Base-by-base conservation (phyloP, 2,329 filamentous ascomycete species). In the Aureobasidium sp. region DNA sequence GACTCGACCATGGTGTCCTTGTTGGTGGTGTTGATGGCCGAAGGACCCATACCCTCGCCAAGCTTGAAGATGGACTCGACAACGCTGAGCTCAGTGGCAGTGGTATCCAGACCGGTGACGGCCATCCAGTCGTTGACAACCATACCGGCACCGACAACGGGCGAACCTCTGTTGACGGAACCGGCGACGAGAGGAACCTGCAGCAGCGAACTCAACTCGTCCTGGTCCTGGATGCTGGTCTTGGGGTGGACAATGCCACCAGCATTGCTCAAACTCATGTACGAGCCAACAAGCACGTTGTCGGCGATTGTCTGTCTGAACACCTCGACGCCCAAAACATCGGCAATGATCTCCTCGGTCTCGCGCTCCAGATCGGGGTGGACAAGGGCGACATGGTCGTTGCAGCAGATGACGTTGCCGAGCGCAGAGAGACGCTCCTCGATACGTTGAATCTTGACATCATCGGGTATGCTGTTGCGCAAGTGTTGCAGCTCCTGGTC, bases 1-100 rank as follows among this genome's bases (percentile, higher is more conserved):
- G 90, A 96, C 82, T 99, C 94, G 65, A 99, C 94, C 85, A 99
- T 96, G 67, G 91, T 94, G 76, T 97, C 93, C 84, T 97, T 97
- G 81, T 97, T 87, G 69, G 80, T 87, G 58, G 87, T 89, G 75
- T 90, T 90, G 79, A 93, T 91, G 70, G 84, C 87, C 71, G 85
- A 85, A 56, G 91, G 87, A 7, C 85, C 90, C 68, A 86, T 83
- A 70, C 90, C 91, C 80, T 97, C 93, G 66, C 92, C 92, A 51
- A 99, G 81, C 70, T 91, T 86, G 82, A 99, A 99, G 67, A 99
- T 92, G 70, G 87, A 92, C 83, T 99, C 94, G 62, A 99, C 85
- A 63, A 99, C 94, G 72, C 91, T 96, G 70, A 99, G 80, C 80
- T 99, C 94, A 1, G 94, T 97, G n/a, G 93, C 92, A 22, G 92